phyloP scores from a whole-genome alignment of 1,139 yeast species.

The Hemisphaericaspora xylanilytica region DNA sequence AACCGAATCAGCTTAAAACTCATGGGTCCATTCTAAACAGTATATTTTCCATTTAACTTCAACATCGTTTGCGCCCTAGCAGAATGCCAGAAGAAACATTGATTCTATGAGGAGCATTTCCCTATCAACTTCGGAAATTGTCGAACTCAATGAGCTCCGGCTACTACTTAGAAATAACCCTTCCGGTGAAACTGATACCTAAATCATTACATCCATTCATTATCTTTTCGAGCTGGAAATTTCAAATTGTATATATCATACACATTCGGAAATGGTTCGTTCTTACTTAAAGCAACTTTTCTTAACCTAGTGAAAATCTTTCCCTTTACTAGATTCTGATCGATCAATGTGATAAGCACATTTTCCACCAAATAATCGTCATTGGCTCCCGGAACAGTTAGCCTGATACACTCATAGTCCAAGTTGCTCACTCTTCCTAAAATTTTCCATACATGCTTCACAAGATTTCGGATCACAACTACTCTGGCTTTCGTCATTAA shows the following conservation, averaged over 20 bases:
- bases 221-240: slow-evolving; percentile 6
- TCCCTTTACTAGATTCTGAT: slow-evolving; percentile 53
- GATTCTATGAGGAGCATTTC: no score
- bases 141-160: no score
- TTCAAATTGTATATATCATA: slow-evolving; percentile 23
- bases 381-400: slow-evolving; percentile 5
- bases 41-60: no score
- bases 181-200: no score
- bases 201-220: slow-evolving; percentile 14
- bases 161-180: no score
- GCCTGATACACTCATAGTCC: slow-evolving; percentile 26
- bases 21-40: no score
- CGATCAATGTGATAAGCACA: slow-evolving; percentile 48
- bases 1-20: no score
- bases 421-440: slow-evolving; percentile 26
- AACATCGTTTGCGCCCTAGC: no score
- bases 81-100: no score
- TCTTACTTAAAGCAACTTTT: slow-evolving; percentile 48
- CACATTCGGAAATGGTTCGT: slow-evolving; percentile 49
- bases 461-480: slow-evolving; percentile 46
- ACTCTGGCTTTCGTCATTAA: slow-evolving; percentile 34
- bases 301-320: slow-evolving; percentile 47
- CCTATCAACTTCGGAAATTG: no score
- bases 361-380: slow-evolving; percentile 45
- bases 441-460: slow-evolving; percentile 34